Conservation (phyloP, 176 grass and related monocot genomes). For the Rhipidocladum racemiflorum region DNA sequence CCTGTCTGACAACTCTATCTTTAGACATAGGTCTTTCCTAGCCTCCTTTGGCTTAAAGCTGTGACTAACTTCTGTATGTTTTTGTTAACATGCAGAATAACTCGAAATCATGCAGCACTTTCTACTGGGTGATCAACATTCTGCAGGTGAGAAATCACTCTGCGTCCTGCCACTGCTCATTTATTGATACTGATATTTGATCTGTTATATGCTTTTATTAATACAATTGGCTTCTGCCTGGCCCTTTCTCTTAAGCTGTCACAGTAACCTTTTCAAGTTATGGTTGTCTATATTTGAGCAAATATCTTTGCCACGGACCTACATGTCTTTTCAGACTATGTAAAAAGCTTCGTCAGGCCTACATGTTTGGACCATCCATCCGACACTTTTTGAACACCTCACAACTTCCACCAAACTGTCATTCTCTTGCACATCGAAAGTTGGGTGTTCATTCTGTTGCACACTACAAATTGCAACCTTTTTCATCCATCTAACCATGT, state of each 20-base stretch:
- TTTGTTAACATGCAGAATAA: slow-evolving; percentile 40
- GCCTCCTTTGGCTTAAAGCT: not conserved
- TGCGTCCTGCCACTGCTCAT: not conserved
- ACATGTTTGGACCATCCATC: not conserved
- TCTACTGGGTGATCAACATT: slow-evolving; percentile 83
- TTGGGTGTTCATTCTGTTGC: not conserved
- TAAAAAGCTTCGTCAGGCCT: not conserved
- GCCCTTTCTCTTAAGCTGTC: not conserved
- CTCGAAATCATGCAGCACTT: slow-evolving; percentile 65
- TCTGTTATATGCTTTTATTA: not conserved
- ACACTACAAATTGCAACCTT: not conserved
- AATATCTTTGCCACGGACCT: not conserved
- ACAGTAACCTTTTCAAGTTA: not conserved
- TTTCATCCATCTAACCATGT: not conserved
- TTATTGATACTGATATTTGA: not conserved
- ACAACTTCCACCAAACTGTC: not conserved
- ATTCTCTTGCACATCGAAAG: not conserved
- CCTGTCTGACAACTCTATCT: not conserved
- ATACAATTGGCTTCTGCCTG: not conserved
- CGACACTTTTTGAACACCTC: not conserved
- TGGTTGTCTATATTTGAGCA: not conserved
- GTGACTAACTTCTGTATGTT: not conserved
- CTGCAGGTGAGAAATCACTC: slow-evolving; percentile 51
- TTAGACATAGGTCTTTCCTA: not conserved
- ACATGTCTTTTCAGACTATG: not conserved